phyloP scores from a whole-genome alignment of 805 yeast genomes.

The Clavispora carvajalis region DNA sequence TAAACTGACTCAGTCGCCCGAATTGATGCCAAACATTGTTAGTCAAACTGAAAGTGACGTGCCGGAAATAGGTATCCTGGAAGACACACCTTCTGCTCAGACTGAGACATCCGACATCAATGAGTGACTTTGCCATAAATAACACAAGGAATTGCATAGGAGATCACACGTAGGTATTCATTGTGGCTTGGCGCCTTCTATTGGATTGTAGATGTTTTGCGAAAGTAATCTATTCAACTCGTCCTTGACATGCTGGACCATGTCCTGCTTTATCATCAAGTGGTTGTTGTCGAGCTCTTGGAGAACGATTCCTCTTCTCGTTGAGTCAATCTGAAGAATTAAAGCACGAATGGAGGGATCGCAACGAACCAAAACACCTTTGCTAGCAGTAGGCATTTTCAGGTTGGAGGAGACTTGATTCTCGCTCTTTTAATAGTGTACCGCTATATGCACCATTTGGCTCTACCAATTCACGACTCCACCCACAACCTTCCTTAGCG shows the following conservation, averaged over 20 bases:
- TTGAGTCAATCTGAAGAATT: constrained; percentile 75
- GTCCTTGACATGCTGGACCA: constrained; percentile 67
- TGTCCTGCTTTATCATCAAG: constrained; percentile 70
- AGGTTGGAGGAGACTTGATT: background rate
- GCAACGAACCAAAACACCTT: constrained; percentile 46
- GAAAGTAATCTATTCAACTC: constrained; percentile 75
- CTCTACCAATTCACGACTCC: too few relatives aligned
- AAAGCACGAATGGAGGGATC: constrained; percentile 92
- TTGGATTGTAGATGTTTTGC: constrained; percentile 79
- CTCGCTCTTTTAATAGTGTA: background rate
- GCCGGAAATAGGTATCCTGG: too few relatives aligned
- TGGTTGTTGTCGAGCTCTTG: constrained; percentile 92
- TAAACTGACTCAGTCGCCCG: too few relatives aligned
- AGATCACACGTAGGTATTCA: too few relatives aligned
- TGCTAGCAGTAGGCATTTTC: constrained; percentile 38
- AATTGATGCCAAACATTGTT: too few relatives aligned
- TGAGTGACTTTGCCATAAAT: too few relatives aligned
- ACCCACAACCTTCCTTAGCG: too few relatives aligned
- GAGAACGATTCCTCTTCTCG: constrained; percentile 59
- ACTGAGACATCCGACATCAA: too few relatives aligned
- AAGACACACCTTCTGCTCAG: too few relatives aligned
- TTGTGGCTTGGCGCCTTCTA: constrained; percentile 45
- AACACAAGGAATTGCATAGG: too few relatives aligned
- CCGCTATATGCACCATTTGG: background rate
- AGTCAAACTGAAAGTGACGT: background rate